Base-by-base conservation (phyloP, 2,329 filamentous ascomycete species). In the Sclerotiophoma versabilis region DNA sequence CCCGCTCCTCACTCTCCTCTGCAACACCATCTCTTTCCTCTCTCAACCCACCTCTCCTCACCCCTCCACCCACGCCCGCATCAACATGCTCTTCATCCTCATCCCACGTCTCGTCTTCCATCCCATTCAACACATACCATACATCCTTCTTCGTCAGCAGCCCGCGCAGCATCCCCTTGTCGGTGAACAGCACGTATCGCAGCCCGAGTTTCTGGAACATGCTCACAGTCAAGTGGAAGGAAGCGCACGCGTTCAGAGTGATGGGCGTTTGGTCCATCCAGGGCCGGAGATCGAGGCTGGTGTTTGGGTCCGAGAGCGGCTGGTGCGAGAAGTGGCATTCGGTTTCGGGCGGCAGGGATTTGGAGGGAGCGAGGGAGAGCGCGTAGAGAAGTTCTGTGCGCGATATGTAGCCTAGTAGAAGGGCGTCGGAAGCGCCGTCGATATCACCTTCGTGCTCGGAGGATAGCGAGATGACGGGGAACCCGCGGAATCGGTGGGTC, bases 221-320 rank as follows among this genome's bases (percentile, higher is more conserved):
- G 52, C 85, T 88, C 20, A 96, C 88, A 3, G 91, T 91, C n/a
- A 98, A 84, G 71, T 93, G 87, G 56, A 99, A 86, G 54, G 83
- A 88, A 14, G 87, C 87, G 59, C 87, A 85, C 19, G 86, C 87
- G 34, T 92, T 90, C 15, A 98, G 81, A 0, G 95, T 98, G 39
- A 99, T 90, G 0, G 95, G 95, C 0, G 95, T 99, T 75, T 97
- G 93, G 75, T 99, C 95, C 92, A 99, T 97, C 95, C 95, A 99
- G 2, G 93, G 93, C 7, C 93, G 83, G 10, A 99, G 83, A 76
- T 99, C 95, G 32, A 99, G 85, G 0, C 89, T 92, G 14, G 86
- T 83, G 17, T 83, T 80, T 0, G 91, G 89, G 67, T 96, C 91
- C 0, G 71, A 69, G 29, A 93, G 86, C 2, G 90, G 88, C 69